These are phyloP conservation scores for Heterococcus sp. DNA, from an alignment of 108 stramenopile genomes.

Conservation along the genomic window DNA sequence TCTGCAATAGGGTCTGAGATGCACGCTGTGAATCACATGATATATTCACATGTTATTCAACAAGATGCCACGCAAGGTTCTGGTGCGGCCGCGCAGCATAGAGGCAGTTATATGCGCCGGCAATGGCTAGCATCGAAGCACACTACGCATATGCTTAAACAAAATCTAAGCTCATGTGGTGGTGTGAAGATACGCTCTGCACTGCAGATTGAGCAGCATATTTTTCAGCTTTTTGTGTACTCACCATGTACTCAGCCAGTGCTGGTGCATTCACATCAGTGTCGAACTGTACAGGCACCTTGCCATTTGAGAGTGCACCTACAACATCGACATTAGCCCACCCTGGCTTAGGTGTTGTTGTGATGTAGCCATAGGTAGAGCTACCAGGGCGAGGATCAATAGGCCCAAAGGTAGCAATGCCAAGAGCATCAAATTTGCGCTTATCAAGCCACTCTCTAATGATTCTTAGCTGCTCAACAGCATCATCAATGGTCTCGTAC, in stretches of 20 bases:
- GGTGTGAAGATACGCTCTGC: too few relatives aligned
- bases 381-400: conserved; percentile 61
- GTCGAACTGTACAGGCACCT: conserved; percentile 68
- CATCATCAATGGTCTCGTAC: conserved; percentile 9
- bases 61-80: too few relatives aligned
- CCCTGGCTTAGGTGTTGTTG: conserved; percentile 79
- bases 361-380: conserved; percentile 77
- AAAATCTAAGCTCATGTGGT: too few relatives aligned
- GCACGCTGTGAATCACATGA: too few relatives aligned
- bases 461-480: conserved; percentile 21
- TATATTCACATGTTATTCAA: too few relatives aligned
- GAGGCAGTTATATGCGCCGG: too few relatives aligned
- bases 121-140: too few relatives aligned
- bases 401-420: conserved; percentile 91
- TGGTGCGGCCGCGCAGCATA: too few relatives aligned
- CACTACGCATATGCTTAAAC: too few relatives aligned
- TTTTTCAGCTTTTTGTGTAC: too few relatives aligned
- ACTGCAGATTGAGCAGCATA: too few relatives aligned
- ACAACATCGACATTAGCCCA: conserved; percentile 62
- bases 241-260: conserved; percentile 72
- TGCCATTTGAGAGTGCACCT: conserved; percentile 20
- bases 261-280: conserved; percentile 98
- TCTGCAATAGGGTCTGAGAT: too few relatives aligned
- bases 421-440: conserved; percentile 70
- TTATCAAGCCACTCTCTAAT: conserved; percentile 51